Evolutionary conservation across 768 basidiomycete species (phyloP), one percentile per base, ranked within the genome.

Genomic region (Macrolepiota dolichaula): DNA sequence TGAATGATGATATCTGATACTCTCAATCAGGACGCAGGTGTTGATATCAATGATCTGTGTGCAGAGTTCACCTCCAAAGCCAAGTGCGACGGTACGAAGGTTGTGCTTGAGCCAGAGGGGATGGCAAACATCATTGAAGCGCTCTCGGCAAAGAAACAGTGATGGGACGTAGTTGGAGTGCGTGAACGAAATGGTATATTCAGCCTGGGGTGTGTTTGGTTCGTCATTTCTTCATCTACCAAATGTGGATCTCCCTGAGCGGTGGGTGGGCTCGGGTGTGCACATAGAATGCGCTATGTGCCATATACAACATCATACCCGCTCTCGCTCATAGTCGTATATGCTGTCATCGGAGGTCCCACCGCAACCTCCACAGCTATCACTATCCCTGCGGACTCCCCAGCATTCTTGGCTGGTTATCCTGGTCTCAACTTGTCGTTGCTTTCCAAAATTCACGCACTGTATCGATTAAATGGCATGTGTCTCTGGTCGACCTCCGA

Each of bases 31-130:
- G 58, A 65, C 27, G 56, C 92, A 87, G 88, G 91, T 67, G 77
- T 84, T 40, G 92, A 94, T 67, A 85, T 94, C 60, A 91, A 88
- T 66, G 81, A 88, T 51, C 76, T 94, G 24, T 94, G 92, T 69
- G 67, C 84, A 6, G 89, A 93, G 72, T 92, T 94, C 69, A 82
- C 90, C 50, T 82, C 73, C 68, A 94, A 94, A 76, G 92, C 92
- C 51, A 81, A 85, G 49, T 94, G 92, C 68, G 92, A 93, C 62
- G 92, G 92, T 38, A 85, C 85, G 27, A 91, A 90, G 75, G 88
- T 92, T 40, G 92, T 93, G 19, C 73, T 94, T 51, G 89, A 85
- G 66, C 83, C 82, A 24, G 73, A 77, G 64, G 80, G 80, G 37
- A 81, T 84, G 57, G 69, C 73, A 64, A 72, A 73, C 63, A 84